phyloP scores from a whole-genome alignment of 495 filamentous ascomycete species.

The Aspergillus steynii region DNA sequence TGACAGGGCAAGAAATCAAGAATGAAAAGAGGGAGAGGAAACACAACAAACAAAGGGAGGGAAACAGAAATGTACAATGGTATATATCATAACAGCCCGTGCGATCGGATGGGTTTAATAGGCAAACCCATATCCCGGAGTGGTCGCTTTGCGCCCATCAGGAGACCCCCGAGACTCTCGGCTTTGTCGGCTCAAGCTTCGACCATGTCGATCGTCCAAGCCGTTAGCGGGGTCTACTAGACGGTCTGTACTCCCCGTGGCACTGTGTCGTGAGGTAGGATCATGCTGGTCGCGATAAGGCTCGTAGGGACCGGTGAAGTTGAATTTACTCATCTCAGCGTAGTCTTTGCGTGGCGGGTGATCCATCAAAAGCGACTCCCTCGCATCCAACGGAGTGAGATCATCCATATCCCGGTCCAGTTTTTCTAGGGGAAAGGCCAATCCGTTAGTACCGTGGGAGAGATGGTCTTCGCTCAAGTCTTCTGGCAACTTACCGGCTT shows the following conservation, averaged over 20 bases:
- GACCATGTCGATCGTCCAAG: slow-evolving; percentile 33
- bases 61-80: neutral
- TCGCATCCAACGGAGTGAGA: slow-evolving; percentile 85
- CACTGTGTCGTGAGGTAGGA: slow-evolving; percentile 26
- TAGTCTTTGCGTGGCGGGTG: slow-evolving; percentile 40
- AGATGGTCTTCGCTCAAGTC: neutral
- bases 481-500: slow-evolving; percentile 65
- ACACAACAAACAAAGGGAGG: neutral
- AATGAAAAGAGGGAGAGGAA: neutral
- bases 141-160: slow-evolving; percentile 40
- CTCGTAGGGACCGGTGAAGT: slow-evolving; percentile 44
- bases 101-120: slow-evolving; percentile 24
- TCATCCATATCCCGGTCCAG: slow-evolving; percentile 77
- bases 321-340: slow-evolving; percentile 51
- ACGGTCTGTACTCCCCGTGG: slow-evolving; percentile 40
- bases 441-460: slow-evolving; percentile 15
- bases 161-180: slow-evolving; percentile 29
- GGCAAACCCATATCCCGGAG: slow-evolving; percentile 42
- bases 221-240: slow-evolving; percentile 41
- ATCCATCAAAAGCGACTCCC: slow-evolving; percentile 82
- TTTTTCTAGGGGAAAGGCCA: slow-evolving; percentile 59
- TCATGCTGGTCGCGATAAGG: slow-evolving; percentile 44
- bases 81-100: slow-evolving; percentile 1
- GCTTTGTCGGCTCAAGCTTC: slow-evolving; percentile 37
- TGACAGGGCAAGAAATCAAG: neutral